phyloP scores from a whole-genome alignment of 352 stramenopile species.

The Globisporangium heterothallicum region DNA sequence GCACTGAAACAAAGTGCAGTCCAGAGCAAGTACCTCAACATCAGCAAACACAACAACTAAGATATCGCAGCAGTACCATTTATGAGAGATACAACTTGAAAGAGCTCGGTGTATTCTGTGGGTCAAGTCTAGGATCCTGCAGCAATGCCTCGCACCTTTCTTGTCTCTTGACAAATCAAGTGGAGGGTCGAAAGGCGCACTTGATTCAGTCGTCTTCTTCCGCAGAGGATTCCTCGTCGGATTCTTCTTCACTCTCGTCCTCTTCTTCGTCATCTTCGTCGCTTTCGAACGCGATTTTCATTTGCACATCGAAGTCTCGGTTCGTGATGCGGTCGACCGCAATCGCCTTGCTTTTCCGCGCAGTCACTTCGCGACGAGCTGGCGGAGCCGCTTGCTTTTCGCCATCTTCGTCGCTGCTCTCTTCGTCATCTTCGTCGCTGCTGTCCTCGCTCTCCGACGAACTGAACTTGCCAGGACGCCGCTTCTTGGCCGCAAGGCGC shows the following conservation, averaged over 20 bases:
- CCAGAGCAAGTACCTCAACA: no score
- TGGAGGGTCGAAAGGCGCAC: no score
- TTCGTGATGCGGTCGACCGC: constrained; percentile 59
- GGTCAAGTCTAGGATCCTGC: no score
- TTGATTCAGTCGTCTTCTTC: constrained; percentile 11
- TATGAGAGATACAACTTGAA: no score
- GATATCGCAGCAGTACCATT: no score
- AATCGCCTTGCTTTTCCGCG: constrained; percentile 50
- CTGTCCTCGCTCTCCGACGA: constrained; percentile 34
- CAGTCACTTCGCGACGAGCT: constrained; percentile 30
- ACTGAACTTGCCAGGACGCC: constrained; percentile 14
- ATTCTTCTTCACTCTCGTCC: constrained; percentile 12
- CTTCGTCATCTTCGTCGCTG: constrained; percentile 19
- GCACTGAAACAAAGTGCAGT: no score
- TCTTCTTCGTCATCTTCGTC: constrained; percentile 27
- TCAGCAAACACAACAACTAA: no score
- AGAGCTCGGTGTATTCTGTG: no score
- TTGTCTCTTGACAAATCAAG: constrained; percentile 1
- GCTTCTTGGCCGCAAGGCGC: constrained; percentile 27
- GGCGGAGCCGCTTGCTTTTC: constrained; percentile 7
- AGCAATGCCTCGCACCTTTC: no score
- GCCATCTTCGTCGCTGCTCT: constrained; percentile 7
- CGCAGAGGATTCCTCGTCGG: constrained; percentile 10
- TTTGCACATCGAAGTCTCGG: constrained; percentile 46
- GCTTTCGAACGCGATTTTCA: constrained; percentile 47